phyloP scores from a whole-genome alignment of 2,329 filamentous ascomycete genomes.

The Endoconidiophora polonica region DNA sequence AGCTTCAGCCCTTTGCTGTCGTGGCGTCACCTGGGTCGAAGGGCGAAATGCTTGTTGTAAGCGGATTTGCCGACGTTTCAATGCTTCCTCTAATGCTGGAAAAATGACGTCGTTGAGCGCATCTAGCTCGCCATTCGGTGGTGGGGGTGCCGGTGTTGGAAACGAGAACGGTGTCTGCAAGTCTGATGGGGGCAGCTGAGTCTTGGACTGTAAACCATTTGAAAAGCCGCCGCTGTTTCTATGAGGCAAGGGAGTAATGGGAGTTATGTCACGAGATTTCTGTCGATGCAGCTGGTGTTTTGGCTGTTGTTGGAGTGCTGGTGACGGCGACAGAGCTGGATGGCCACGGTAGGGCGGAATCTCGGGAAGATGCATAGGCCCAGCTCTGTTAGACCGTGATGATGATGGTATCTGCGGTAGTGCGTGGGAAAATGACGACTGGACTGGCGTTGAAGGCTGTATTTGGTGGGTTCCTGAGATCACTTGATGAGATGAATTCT shows the following conservation, averaged over 20 bases:
- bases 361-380: slow-evolving; percentile 31
- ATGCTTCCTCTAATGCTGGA: slow-evolving; percentile 77
- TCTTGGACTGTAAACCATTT: slow-evolving; percentile 18
- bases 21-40: slow-evolving; percentile 33
- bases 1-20: slow-evolving; percentile 50
- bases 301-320: slow-evolving; percentile 11
- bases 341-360: slow-evolving; percentile 37
- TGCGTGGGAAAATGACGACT: not conserved
- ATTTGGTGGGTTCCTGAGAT: not conserved
- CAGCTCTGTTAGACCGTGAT: slow-evolving; percentile 24
- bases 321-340: slow-evolving; percentile 17
- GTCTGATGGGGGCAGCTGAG: slow-evolving; percentile 21
- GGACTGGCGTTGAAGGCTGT: not conserved
- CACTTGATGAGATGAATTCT: not conserved
- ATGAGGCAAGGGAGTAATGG: slow-evolving; percentile 7
- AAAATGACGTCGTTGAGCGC: slow-evolving; percentile 83
- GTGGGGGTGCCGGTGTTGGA: slow-evolving; percentile 38
- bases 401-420: slow-evolving; percentile 17
- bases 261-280: slow-evolving; percentile 15
- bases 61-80: slow-evolving; percentile 58
- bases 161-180: slow-evolving; percentile 30
- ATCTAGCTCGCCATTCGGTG: slow-evolving; percentile 55
- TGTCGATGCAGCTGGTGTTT: slow-evolving; percentile 13
- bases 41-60: slow-evolving; percentile 35
- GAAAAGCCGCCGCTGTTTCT: slow-evolving; percentile 4